Base-by-base conservation (phyloP, 495 filamentous ascomycete genomes). In the Penicillium chermesinum region DNA sequence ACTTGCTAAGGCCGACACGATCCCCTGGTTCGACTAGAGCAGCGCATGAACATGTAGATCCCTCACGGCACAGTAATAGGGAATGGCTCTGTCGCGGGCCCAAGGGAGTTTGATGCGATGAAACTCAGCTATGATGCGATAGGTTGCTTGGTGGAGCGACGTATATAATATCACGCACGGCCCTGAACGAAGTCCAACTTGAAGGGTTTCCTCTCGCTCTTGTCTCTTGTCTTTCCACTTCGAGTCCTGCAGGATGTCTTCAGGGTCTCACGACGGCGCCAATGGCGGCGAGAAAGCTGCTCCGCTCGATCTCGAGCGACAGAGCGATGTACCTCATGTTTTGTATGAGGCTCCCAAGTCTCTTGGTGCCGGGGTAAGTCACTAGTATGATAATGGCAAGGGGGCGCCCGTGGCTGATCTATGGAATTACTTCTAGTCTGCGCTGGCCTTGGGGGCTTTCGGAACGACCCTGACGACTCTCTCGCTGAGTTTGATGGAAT, bases 381-480 rank as follows among this genome's bases (percentile, higher is more conserved):
- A 22, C 10, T 21, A 45, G 25, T 16, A 14, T 19, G 14, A 34
- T 33, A 2, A 15, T 38, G 1, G 14, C 3, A 16, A 13, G n/a
- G n/a, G 15, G 34, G 7, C 17, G 10, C 20, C 9, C 12, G 10
- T 10, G 37, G 19, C 44, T 25, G 35, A 44, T 42, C 22, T 38
- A n/a, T 60, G 33, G 48, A 32, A 50, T 39, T n/a, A 33, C 19
- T 36, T 30, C 13, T 35, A 66, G 67, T 74, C 71, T 16, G 73
- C 73, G 1, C 48, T 76, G 9, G 74, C 71, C 0, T 66, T 79
- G 34, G 75, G 72, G 9, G 75, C 70, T 20, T 77, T 77, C 55
- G 66, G 69, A 0, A 77, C 73, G 15, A 79, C 75, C 1, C 47
- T 77, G 13, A 76, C 70, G 4, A 77, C 74, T 1, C 59, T 77